Base-by-base conservation (phyloP, 148 eudicot genomes). In the Rheum nobile region DNA sequence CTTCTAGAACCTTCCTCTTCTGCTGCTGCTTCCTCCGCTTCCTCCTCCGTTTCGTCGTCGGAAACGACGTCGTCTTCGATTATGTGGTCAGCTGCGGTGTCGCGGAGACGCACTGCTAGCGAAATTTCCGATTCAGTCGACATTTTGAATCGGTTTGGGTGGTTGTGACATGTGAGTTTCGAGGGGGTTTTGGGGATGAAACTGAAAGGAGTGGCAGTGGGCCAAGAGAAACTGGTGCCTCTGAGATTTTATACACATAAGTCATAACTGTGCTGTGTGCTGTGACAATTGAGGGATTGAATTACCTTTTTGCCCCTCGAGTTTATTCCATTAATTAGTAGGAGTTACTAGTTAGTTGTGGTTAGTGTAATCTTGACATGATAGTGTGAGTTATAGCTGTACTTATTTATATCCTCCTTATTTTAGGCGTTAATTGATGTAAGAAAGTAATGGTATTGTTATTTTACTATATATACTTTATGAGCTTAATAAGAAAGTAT, bases 161-260 rank as follows among this genome's bases (percentile, higher is more conserved):
- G 55, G 55, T 50, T 50, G 57, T 50, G 21, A 0, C 24, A 50
- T 10, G 57, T n/a, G 8, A n/a, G 4, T 57, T 26, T 55, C 6
- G 29, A 21, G 63, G 63, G 57, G 26, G 7, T 1, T 5, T 7
- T 21, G 10, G 29, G 11, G 26, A 21, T 57, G 67, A 57, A 57
- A 54, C 63, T 22, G 63, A 54, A 24, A 54, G 63, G 63, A 54
- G 63, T 54, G 63, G 29, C 29, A 55, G 67, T 59, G 67, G 67
- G 67, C 67, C 67, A 26, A 28, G 17, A 21, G 28, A 59, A 6
- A 54, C 67, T 29, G 67, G 13, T 59, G 67, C 6, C 32, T 21
- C 14, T 59, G 26, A 10, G 67, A 11, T 59, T 48, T 26, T 59
- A 59, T 59, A 59, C 67, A 28, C 57, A 50, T n/a, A n/a, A 1